phyloP scores from a whole-genome alignment of 768 basidiomycete species.

The Suillus hirtellus region DNA sequence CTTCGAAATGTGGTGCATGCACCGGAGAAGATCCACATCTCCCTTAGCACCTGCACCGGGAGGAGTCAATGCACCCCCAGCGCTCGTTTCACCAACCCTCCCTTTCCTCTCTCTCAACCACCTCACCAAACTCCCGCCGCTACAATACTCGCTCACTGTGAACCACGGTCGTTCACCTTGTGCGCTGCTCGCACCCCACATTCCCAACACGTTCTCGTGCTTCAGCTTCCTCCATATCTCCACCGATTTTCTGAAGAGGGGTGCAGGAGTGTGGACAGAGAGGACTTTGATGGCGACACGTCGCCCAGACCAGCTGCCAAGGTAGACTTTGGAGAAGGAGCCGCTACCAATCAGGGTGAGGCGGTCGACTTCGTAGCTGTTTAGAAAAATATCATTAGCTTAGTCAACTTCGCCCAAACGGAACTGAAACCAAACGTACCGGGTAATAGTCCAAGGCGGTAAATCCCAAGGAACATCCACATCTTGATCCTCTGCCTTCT shows the following conservation, averaged over 20 bases:
- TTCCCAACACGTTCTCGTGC: conserved; percentile 16
- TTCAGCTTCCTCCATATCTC: conserved; percentile 17
- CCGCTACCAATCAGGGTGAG: conserved; percentile 70
- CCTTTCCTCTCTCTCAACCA: conserved; percentile 48
- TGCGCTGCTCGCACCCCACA: conserved; percentile 19
- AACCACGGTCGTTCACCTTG: conserved; percentile 14
- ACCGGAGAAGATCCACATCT: conserved; percentile 4
- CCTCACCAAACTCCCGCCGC: conserved; percentile 20
- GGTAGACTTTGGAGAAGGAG: conserved; percentile 76
- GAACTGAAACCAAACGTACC: conserved; percentile 32
- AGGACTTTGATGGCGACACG: conserved; percentile 76
- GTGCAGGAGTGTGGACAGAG: conserved; percentile 55
- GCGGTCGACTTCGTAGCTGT: conserved; percentile 72
- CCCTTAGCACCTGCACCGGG: not conserved
- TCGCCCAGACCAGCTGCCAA: conserved; percentile 68
- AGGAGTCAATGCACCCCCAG: not conserved
- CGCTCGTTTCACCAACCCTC: conserved; percentile 14
- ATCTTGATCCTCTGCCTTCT: conserved; percentile 14
- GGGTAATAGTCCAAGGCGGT: conserved; percentile 79
- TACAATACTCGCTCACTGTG: not conserved
- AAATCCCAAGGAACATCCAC: conserved; percentile 33
- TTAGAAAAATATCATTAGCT: conserved; percentile 10
- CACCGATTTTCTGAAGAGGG: conserved; percentile 56
- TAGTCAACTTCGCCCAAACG: conserved; percentile 1
- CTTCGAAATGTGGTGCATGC: conserved; percentile 18